phyloP scores from a whole-genome alignment of 2,329 filamentous ascomycete genomes.

The Calonectria pteridis region DNA sequence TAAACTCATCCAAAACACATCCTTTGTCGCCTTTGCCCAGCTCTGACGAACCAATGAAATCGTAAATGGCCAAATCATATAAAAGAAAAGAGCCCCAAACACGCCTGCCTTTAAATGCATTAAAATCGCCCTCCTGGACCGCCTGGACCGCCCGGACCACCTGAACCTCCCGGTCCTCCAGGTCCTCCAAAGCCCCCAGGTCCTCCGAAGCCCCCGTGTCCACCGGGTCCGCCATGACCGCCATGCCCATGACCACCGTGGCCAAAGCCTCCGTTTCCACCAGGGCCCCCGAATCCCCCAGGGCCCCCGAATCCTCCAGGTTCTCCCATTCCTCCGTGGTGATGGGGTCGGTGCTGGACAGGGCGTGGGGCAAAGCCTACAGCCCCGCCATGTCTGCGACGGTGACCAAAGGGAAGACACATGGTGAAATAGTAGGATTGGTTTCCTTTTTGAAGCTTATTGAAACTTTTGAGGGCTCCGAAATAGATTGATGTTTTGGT shows the following conservation, averaged over 20 bases:
- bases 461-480: too few relatives aligned
- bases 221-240: not conserved
- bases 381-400: not conserved
- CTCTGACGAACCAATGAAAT: too few relatives aligned
- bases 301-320: not conserved
- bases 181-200: not conserved
- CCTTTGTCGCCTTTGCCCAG: not conserved
- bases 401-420: constrained; percentile 4
- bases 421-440: not conserved
- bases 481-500: not conserved
- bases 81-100: not conserved
- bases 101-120: not conserved
- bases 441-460: too few relatives aligned
- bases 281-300: not conserved
- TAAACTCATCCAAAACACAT: not conserved
- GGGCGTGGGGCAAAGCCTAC: not conserved
- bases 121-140: not conserved
- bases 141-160: not conserved
- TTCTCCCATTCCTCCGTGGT: not conserved
- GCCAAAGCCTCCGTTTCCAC: not conserved
- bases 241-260: not conserved
- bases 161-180: not conserved
- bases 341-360: not conserved
- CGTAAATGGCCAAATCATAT: not conserved
- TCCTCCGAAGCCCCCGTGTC: not conserved